Percentiles rank a stretch among this genome's conserved stretches.
phyloP scores from a whole-genome alignment of 805 yeast species.

The Candida multigemmis region DNA sequence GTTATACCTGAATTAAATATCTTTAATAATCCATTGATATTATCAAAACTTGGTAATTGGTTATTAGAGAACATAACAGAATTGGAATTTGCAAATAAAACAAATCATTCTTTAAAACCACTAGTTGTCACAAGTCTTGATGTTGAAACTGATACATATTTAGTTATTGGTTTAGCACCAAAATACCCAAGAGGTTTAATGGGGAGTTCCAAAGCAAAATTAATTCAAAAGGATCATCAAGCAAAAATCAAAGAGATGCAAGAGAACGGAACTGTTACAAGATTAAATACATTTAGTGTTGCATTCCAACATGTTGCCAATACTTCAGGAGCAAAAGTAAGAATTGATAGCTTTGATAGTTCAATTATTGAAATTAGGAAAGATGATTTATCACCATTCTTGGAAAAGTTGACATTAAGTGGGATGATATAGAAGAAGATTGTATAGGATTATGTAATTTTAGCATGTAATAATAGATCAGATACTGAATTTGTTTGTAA shows the following conservation, averaged over 20 bases:
- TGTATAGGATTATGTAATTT: no score
- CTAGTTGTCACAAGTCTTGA: slow-evolving; percentile 81
- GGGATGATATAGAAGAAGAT: slow-evolving; percentile 29
- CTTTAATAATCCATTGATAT: slow-evolving; percentile 79
- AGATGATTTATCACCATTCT: slow-evolving; percentile 80
- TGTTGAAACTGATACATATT: slow-evolving; percentile 60
- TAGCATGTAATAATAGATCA: no score
- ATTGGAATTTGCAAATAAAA: slow-evolving; percentile 38
- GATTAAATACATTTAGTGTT: slow-evolving; percentile 74
- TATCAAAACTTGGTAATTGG: slow-evolving; percentile 85
- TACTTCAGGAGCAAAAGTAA: slow-evolving; percentile 77
- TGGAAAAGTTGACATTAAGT: slow-evolving; percentile 74
- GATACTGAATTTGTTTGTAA: no score
- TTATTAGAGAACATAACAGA: slow-evolving; percentile 83
- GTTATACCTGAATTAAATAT: slow-evolving; percentile 62
- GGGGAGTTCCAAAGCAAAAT: slow-evolving; percentile 23
- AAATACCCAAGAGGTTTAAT: slow-evolving; percentile 50
- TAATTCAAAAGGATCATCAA: slow-evolving; percentile 12
- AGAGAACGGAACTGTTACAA: slow-evolving; percentile 36
- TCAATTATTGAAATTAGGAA: slow-evolving; percentile 83
- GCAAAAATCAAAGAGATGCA: slow-evolving; percentile 11
- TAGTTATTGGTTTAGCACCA: slow-evolving; percentile 87
- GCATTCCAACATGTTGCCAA: slow-evolving; percentile 87
- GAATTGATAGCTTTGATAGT: slow-evolving; percentile 92
- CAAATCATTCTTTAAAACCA: slow-evolving; percentile 50